Conservation (phyloP, 2,329 filamentous ascomycete species). For the Pseudocercospora cruenta region DNA sequence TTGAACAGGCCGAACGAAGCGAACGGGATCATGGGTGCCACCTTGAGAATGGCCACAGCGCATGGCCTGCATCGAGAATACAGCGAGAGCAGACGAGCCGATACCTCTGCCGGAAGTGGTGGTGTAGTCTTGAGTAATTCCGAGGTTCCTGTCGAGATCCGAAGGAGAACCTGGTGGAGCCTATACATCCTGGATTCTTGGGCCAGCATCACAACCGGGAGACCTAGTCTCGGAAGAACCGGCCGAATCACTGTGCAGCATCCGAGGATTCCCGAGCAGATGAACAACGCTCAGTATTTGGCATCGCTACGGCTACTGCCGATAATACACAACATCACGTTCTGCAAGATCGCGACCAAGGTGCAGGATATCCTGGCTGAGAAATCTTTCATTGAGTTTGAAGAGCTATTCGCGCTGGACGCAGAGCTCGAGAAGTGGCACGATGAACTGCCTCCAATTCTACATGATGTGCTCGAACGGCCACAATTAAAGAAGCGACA, state of each 20-base stretch:
- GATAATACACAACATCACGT: constrained; percentile 74
- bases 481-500: constrained; percentile 10
- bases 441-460: constrained; percentile 63
- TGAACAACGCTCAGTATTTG: constrained; percentile 44
- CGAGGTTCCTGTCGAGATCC: constrained; percentile 61
- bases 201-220: constrained; percentile 71
- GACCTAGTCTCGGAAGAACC: constrained; percentile 70
- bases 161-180: constrained; percentile 74
- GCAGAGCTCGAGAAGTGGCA: constrained; percentile 73
- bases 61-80: constrained; percentile 40
- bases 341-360: constrained; percentile 76
- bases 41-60: constrained; percentile 38
- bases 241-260: constrained; percentile 69
- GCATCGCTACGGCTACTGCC: constrained; percentile 69
- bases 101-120: constrained; percentile 42
- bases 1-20: constrained; percentile 40
- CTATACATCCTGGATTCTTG: constrained; percentile 75
- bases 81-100: constrained; percentile 44
- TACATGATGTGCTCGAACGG: constrained; percentile 32
- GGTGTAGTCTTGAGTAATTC: constrained; percentile 35
- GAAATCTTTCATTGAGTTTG: constrained; percentile 66
- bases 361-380: constrained; percentile 77
- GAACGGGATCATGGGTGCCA: constrained; percentile 39
- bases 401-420: constrained; percentile 70
- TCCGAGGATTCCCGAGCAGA: constrained; percentile 52